These are phyloP conservation scores for Mycotypha africana DNA, from an alignment of 371 early-diverging fungal genomes.

Conservation along the genomic window DNA sequence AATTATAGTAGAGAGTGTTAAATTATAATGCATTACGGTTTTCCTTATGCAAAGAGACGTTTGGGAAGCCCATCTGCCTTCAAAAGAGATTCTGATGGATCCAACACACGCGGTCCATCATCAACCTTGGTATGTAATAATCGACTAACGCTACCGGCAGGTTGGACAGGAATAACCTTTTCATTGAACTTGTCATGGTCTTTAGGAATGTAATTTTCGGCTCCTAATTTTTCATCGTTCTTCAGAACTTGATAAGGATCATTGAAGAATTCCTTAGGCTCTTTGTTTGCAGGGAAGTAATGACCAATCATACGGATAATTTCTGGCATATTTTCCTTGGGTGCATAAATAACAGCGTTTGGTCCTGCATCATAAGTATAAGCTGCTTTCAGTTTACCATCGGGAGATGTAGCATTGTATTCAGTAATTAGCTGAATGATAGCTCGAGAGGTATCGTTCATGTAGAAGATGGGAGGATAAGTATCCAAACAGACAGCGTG, in stretches of 20 bases:
- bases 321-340: slow-evolving; percentile 73
- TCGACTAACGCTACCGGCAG: slow-evolving; percentile 74
- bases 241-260: slow-evolving; percentile 50
- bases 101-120: slow-evolving; percentile 87
- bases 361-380: slow-evolving; percentile 98
- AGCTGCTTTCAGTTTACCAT: slow-evolving; percentile 65
- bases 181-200: slow-evolving; percentile 42
- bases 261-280: slow-evolving; percentile 48
- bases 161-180: slow-evolving; percentile 57
- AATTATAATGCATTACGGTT: too few relatives aligned
- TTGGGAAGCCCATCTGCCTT: slow-evolving; percentile 54
- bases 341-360: slow-evolving; percentile 95
- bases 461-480: slow-evolving; percentile 91
- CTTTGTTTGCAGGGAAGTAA: slow-evolving; percentile 71
- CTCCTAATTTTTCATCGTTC: slow-evolving; percentile 22
- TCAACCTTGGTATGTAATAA: slow-evolving; percentile 88
- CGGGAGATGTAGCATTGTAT: slow-evolving; percentile 70
- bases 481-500: slow-evolving; percentile 95
- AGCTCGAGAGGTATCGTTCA: slow-evolving; percentile 90
- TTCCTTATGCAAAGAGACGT: too few relatives aligned
- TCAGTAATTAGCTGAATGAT: slow-evolving; percentile 82
- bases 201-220: slow-evolving; percentile 45
- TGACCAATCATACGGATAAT: slow-evolving; percentile 77
- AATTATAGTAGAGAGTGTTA: too few relatives aligned
- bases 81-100: slow-evolving; percentile 53